phyloP scores from a whole-genome alignment of 1,139 yeast species.

The Arxiozyma telluris region DNA sequence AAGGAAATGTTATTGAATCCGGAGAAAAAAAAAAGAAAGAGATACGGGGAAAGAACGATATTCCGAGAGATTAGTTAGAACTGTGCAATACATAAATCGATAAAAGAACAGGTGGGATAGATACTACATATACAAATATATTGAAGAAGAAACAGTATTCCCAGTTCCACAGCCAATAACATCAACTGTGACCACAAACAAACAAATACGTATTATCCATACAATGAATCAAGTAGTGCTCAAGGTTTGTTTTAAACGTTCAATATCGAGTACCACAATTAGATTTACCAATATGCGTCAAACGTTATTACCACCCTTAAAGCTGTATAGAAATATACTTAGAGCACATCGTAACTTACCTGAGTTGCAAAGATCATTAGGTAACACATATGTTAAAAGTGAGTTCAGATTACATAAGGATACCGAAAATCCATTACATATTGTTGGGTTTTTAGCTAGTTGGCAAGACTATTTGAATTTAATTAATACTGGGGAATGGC shows the following conservation, averaged over 20 bases:
- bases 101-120: no score
- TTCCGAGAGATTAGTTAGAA: no score
- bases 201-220: no score
- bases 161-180: no score
- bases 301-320: slow-evolving; percentile 69
- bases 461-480: slow-evolving; percentile 86
- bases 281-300: not conserved
- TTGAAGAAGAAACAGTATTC: no score
- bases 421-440: slow-evolving; percentile 83
- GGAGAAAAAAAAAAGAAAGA: no score
- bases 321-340: slow-evolving; percentile 64
- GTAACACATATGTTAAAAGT: slow-evolving; percentile 80
- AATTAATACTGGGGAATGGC: slow-evolving; percentile 74
- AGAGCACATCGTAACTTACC: slow-evolving; percentile 72
- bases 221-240: not conserved
- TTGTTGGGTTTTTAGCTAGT: slow-evolving; percentile 82
- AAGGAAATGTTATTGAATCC: no score
- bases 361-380: slow-evolving; percentile 59
- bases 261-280: not conserved
- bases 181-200: not conserved
- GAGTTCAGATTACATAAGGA: slow-evolving; percentile 83
- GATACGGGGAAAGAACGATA: no score
- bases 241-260: not conserved
- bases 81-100: no score
- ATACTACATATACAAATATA: no score